Evolutionary conservation across 305 asterid genomes (phyloP).

Genomic region (Fraxinus xanthoxyloides): DNA sequence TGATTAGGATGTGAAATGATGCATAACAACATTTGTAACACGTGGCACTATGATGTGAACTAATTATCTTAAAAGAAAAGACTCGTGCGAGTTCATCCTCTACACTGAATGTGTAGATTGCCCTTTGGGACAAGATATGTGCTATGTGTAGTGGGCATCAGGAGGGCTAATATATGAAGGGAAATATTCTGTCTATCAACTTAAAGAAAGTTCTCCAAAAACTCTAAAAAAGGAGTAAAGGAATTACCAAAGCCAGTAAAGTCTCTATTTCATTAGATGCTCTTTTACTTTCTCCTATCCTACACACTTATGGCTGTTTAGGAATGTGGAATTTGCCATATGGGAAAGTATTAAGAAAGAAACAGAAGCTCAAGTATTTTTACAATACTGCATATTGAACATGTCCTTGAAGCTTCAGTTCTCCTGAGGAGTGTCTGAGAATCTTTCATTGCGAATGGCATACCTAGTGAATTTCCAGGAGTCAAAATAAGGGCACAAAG

Average conservation of each 20-base stretch:
- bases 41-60: neutral
- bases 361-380: neutral
- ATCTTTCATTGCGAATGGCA: neutral
- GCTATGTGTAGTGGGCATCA: neutral
- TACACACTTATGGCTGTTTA: neutral
- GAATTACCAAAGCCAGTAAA: neutral
- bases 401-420: neutral
- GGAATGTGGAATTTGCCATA: neutral
- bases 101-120: neutral
- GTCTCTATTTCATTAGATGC: neutral
- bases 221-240: neutral
- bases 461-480: neutral
- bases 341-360: neutral
- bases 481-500: neutral
- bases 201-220: neutral
- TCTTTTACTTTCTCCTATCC: neutral
- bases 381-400: neutral
- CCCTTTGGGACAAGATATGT: neutral
- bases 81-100: neutral
- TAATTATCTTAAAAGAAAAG: neutral
- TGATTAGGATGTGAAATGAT: slow-evolving; percentile 1
- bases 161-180: neutral
- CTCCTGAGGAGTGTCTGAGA: neutral
- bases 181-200: neutral
- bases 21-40: neutral